phyloP scores from a whole-genome alignment of 345 rosid species.

The Salix udensis region DNA sequence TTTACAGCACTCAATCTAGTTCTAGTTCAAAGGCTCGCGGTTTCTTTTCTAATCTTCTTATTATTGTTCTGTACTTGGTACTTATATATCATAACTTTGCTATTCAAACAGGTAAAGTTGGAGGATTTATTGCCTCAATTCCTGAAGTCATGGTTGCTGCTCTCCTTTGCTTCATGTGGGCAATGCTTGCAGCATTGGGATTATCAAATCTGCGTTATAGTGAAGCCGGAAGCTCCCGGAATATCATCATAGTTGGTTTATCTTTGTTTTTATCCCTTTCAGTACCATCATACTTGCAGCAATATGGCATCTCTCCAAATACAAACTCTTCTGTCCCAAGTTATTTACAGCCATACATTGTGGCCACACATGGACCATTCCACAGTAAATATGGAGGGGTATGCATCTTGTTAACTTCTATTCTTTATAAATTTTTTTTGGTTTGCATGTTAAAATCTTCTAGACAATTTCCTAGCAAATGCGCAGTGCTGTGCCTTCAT shows the following conservation, averaged over 20 bases:
- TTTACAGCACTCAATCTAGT: not conserved
- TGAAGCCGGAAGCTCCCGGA: slow-evolving; percentile 97
- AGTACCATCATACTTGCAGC: slow-evolving; percentile 92
- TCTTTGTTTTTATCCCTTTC: slow-evolving; percentile 86
- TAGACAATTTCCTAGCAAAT: not conserved
- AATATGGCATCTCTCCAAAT: slow-evolving; percentile 74
- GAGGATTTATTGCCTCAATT: slow-evolving; percentile 92
- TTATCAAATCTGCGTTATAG: slow-evolving; percentile 91
- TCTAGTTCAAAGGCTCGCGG: not conserved
- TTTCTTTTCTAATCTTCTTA: not conserved
- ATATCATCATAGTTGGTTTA: slow-evolving; percentile 84
- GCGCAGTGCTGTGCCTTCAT: not conserved
- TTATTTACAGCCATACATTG: slow-evolving; percentile 82
- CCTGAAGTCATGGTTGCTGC: slow-evolving; percentile 97
- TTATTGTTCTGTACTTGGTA: not conserved
- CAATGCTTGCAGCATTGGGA: slow-evolving; percentile 88
- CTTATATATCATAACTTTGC: slow-evolving; percentile 9
- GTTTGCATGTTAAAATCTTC: not conserved
- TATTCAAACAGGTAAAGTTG: slow-evolving; percentile 70
- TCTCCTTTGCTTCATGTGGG: slow-evolving; percentile 99
- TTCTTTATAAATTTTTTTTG: not conserved
- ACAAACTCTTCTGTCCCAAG: slow-evolving; percentile 75
- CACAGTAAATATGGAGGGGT: slow-evolving; percentile 70
- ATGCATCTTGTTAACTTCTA: slow-evolving; percentile 19
- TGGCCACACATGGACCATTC: slow-evolving; percentile 90